Base-by-base conservation (phyloP, 129 eudicot genomes). In the Centella asiatica region DNA sequence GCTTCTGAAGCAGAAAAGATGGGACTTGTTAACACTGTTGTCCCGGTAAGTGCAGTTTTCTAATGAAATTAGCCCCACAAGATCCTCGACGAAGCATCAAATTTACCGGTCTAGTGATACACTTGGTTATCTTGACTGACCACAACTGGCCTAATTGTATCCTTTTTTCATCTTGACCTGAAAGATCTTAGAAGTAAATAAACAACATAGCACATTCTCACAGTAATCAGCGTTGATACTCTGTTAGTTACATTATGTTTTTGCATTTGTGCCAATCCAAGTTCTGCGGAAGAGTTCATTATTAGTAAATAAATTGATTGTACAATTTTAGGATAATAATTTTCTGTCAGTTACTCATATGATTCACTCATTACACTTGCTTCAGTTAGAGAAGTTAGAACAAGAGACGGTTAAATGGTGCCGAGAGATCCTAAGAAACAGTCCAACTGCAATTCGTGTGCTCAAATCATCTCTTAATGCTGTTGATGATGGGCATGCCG, bases 391-490 rank as follows among this genome's bases (percentile, higher is more conserved):
- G 58, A 80, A 87, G 45, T 69, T 92, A 67, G 99, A 92, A 67
- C 72, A 78, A 55, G 99, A 87, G 83, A 92, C 99, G 19, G 65
- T 87, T 15, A 87, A 92, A 78, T 92, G 96, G 95, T 87, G 99
- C 50, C 70, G 99, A 55, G 99, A 92, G 82, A 92, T 87, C 47
- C 53, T 92, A 69, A 82, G 96, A 67, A 92, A 92, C 79, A 92
- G 90, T 69, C 96, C 99, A 44, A 92, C 89, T 60, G 95, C 99
- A 22, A 80, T 92, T 63, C 83, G 96, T 46, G 83, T 92, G 46
- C 87, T 85, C 11, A 92, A 92, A 80, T 64, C 96, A 12, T 70
- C 99, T 54, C 65, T 92, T 44, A 92, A 92, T 70, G 99, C 99
- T 6, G 94, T 77, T 39, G 99, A 92, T 72, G 99, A 92, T 28